Evolutionary conservation across 257 asterid species (phyloP).

Genomic region (Solanum lycopersicoides): DNA sequence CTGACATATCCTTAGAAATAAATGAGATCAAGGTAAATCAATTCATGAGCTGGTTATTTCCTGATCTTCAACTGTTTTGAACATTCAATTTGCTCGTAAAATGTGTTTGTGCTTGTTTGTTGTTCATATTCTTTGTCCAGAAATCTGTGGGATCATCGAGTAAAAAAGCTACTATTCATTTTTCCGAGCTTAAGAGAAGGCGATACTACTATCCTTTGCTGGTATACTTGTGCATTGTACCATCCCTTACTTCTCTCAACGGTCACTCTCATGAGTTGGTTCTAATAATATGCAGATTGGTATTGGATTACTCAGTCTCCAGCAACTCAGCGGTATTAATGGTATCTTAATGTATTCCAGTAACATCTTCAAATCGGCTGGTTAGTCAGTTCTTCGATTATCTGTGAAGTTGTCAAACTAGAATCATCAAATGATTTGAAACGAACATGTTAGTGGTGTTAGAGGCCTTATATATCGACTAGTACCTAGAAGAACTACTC

Average conservation of each 20-base stretch:
- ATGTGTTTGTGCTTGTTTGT: not conserved
- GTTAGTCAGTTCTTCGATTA: conserved; percentile 11
- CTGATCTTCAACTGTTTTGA: not conserved
- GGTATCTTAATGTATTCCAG: conserved; percentile 83
- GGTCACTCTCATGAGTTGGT: not conserved
- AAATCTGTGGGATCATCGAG: conserved; percentile 67
- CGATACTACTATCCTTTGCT: conserved; percentile 67
- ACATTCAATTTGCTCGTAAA: not conserved
- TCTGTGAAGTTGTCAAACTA: not conserved
- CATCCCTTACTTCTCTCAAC: not conserved
- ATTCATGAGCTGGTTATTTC: not conserved
- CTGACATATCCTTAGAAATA: conserved; percentile 67
- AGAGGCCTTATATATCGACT: not conserved
- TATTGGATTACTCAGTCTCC: conserved; percentile 70
- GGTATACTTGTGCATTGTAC: conserved; percentile 27
- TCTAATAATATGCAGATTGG: conserved; percentile 44
- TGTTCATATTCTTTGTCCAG: conserved; percentile 19
- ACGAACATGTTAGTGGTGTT: not conserved
- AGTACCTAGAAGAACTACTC: not conserved
- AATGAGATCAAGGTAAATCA: conserved; percentile 72
- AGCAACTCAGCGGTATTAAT: conserved; percentile 77
- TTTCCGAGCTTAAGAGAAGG: conserved; percentile 68
- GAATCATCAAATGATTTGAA: not conserved
- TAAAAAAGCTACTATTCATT: conserved; percentile 44
- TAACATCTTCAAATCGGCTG: conserved; percentile 67